Evolutionary conservation across 2,329 filamentous ascomycete species (phyloP).

Genomic region (Cytospora chrysosperma): DNA sequence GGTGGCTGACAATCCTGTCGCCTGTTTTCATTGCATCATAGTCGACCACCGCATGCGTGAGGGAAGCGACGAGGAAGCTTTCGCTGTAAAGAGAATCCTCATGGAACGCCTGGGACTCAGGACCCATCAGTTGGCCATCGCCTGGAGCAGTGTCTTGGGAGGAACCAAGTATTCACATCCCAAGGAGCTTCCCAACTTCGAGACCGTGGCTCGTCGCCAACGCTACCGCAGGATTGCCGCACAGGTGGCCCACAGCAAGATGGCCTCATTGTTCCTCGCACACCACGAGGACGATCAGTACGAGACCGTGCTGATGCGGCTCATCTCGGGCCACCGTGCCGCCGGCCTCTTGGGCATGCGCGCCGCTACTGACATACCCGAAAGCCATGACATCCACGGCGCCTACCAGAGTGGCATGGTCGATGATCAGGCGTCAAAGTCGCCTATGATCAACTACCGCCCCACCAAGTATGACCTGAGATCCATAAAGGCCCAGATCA

Average conservation of each 20-base stretch:
- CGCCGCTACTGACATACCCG: constrained; percentile 68
- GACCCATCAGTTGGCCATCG: constrained; percentile 34
- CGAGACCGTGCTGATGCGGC: constrained; percentile 81
- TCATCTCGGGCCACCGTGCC: constrained; percentile 66
- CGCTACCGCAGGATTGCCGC: constrained; percentile 71
- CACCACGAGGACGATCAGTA: constrained; percentile 91
- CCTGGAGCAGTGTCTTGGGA: constrained; percentile 48
- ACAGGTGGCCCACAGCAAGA: constrained; percentile 51
- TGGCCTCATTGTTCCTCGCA: constrained; percentile 68
- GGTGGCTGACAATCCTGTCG: constrained; percentile 46
- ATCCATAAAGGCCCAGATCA: constrained; percentile 30
- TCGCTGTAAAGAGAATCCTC: constrained; percentile 41
- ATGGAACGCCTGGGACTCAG: constrained; percentile 35
- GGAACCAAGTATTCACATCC: constrained; percentile 30
- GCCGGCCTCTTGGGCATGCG: constrained; percentile 73
- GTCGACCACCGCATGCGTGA: constrained; percentile 59
- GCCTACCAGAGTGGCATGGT: constrained; percentile 64
- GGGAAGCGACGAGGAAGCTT: constrained; percentile 54
- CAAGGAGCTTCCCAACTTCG: constrained; percentile 61
- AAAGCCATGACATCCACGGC: constrained; percentile 74
- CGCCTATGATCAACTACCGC: constrained; percentile 41
- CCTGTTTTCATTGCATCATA: constrained; percentile 46
- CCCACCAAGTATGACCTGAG: constrained; percentile 28
- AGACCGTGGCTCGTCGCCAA: constrained; percentile 70
- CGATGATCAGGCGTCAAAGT: constrained; percentile 41